Evolutionary conservation across 352 stramenopile species (phyloP), one percentile per base, ranked within the genome.

Genomic region (Pythium inflatum): DNA sequence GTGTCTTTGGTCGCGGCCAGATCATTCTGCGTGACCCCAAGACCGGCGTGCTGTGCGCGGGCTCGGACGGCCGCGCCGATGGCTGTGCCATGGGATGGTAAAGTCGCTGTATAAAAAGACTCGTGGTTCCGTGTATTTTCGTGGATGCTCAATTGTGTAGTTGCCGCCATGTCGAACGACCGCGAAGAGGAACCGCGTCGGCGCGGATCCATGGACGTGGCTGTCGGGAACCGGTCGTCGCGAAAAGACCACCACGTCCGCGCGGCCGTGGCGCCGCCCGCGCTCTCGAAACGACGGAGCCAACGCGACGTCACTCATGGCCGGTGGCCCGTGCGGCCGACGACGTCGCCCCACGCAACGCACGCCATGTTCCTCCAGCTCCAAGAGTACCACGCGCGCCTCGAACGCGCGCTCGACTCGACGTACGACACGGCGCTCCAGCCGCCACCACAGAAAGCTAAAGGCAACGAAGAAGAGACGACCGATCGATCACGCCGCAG

Each of bases 1-100:
- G 61, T 24, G 62, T 84, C 24, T 95, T 97, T 67, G 91, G 91
- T 27, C 78, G 88, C 14, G 90, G 81, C 2, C 89, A 98, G 77
- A 90, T 97, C 62, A 97, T 98, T 59, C 66, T 88, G 24, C 77
- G 80, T 56, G 81, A 97, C 67, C 82, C 81, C 16, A 69, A 73
- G 33, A 96, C 76, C 6, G 94, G 95, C 58, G 91, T 99, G 45
- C 81, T 98, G 36, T 98, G 91, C 78, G 95, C 90, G n/a, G 96
- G 97, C 24, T 98, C 92, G 5, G 97, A 99, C 79, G 92, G 93
- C 28, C 85, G 97, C 38, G 91, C 88, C 3, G 97, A 99, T 75
- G 97, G 97, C 22, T 98, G 92, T 68, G 96, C 96, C 30, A 96
- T 98, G 75, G 88, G 89, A 49, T 96, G 83, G 83, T 91, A 73